Conservation (phyloP, 106 monocot species). For the Allium cepa region DNA sequence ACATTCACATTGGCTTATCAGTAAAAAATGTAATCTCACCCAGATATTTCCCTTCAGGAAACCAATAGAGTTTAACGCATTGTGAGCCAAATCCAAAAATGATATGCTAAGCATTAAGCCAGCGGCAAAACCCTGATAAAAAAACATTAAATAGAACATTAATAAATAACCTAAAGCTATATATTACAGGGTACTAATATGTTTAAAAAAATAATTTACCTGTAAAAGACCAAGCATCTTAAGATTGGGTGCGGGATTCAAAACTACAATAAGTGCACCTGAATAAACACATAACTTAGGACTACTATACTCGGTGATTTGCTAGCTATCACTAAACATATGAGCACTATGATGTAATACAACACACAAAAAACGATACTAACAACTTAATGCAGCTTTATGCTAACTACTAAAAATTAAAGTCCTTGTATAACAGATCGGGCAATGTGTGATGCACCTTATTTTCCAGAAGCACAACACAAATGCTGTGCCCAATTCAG, state of each 20-base stretch:
- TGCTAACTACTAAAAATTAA: too few relatives aligned
- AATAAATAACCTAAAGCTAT: too few relatives aligned
- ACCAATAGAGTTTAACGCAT: conserved; percentile 91
- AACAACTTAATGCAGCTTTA: too few relatives aligned
- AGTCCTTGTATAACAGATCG: too few relatives aligned
- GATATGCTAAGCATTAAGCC: conserved; percentile 99
- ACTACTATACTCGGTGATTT: too few relatives aligned
- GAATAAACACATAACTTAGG: not conserved
- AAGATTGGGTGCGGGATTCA: conserved; percentile 21
- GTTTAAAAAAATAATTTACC: conserved; percentile 23
- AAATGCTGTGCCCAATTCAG: too few relatives aligned
- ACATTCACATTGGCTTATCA: not conserved
- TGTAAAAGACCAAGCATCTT: conserved; percentile 95
- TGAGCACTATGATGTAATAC: too few relatives aligned
- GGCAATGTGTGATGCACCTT: too few relatives aligned
- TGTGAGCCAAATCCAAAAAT: conserved; percentile 94
- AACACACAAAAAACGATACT: too few relatives aligned
- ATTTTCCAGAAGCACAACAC: too few relatives aligned
- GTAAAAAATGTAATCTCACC: conserved; percentile 34
- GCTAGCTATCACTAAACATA: too few relatives aligned
- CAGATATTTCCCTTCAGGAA: conserved; percentile 97
- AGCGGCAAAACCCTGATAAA: conserved; percentile 88
- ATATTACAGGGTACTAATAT: too few relatives aligned
- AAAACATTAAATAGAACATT: not conserved
- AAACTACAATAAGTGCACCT: conserved; percentile 85